Evolutionary conservation across 495 filamentous ascomycete genomes (phyloP), one percentile per base, ranked within the genome.

Genomic region (Aspergillus funiculosus): DNA sequence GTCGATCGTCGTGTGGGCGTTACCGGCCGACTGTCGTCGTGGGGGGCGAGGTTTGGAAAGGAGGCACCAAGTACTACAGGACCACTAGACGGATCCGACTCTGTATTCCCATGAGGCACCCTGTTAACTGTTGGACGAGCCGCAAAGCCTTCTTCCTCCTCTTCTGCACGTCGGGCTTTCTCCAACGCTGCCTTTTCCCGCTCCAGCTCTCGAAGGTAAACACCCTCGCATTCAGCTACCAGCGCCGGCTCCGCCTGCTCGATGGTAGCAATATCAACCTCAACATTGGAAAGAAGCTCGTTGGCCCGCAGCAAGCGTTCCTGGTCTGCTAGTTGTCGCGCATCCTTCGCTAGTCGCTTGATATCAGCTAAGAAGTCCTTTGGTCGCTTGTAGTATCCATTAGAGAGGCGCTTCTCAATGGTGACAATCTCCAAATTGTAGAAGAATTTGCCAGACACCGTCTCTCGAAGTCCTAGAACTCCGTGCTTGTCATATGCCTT

Each of bases 381-480:
- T 0, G 89, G 83, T 11, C 88, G 76, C 58, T 87, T 88, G 66
- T 98, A 98, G 62, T 85, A 97, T 14, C 94, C 92, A 64, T 97
- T 95, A 4, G 87, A 88, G 18, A 97, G 73, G 24, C 92, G 83
- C 57, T 92, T 87, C 69, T 98, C 92, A 43, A 98, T 95, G 5
- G 85, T 92, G 3, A 80, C 83, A n/a, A 86, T 83, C 52, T 97
- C 89, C 39, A 97, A 68, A 53, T 98, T 98, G 69, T 96, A 96
- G 57, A 78, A 96, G 62, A 89, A 89, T 57, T 90, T 94, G 32
- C 77, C 79, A 1, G 82, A 84, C 3, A 74, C 75, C 11, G 73
- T 74, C 47, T 94, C 81, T 13, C 75, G 67, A 17, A 96, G 69
- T 3, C 85, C 86, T 9, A 72, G 71, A 11, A 79, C 74, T n/a